Evolutionary conservation across 805 yeast species (phyloP), one percentile per base, ranked within the genome.

Genomic region (Komagataella mondaviorum): DNA sequence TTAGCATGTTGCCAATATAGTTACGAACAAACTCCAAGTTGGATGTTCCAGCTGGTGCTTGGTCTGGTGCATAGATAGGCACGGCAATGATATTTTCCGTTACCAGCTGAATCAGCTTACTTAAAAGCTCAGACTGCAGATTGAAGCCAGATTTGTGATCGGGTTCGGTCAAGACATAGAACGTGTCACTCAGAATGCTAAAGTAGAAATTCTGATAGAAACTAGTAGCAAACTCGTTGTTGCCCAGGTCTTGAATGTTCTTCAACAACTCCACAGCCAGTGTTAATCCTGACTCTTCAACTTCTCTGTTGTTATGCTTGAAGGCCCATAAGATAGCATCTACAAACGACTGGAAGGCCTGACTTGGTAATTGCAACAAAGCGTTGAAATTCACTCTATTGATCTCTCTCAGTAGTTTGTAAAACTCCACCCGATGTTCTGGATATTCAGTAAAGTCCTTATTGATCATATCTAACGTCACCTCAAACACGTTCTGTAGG

Each of bases 311-410:
- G 62, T 90, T 93, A 67, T 93, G 99, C 69, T 93, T 91, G 67
- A 93, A 87, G 0, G 98, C 97, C 99, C 99, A 93, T 61, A 93
- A 73, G 48, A 96, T 90, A 2, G 98, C 95, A 68, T 89, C 91
- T 54, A 93, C 81, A 52, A 93, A 84, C 53, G 88, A 77, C 63
- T 86, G 89, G 76, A 93, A 91, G 22, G 96, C 95, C 55, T 81
- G 89, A 3, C 95, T 91, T 7, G 97, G 95, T 56, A 93, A 76
- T 65, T 88, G 86, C 54, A 88, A 73, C 57, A 93, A 75, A 0
- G 97, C 96, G 53, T 80, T 77, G 75, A 93, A 93, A 16, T 93
- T 83, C 62, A 85, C 84, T 58, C 81, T 68, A 66, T 93, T 85
- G 62, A 93, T 91, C 54, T 87, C 95, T 59, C 90, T 83, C 63